Conservation (phyloP, 257 asterid genomes). For the Apocynum venetum region DNA sequence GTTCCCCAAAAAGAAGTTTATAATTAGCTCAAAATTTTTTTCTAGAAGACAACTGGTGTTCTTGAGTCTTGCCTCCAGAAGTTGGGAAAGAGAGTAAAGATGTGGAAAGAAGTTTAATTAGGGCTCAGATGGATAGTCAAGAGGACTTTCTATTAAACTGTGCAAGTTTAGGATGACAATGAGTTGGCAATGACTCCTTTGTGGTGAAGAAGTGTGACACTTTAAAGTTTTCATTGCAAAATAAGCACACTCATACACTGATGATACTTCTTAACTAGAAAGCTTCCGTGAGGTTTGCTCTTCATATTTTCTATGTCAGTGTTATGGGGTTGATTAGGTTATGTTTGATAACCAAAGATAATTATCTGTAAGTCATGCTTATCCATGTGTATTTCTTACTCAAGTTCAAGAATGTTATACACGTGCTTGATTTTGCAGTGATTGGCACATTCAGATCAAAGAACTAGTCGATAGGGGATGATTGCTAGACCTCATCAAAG, state of each 20-base stretch:
- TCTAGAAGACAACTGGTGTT: background rate
- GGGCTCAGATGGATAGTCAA: no score
- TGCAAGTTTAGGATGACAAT: background rate
- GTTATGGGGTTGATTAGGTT: no score
- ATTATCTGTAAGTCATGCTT: no score
- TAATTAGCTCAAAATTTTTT: background rate
- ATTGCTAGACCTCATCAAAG: background rate
- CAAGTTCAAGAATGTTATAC: background rate
- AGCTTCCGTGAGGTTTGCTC: no score
- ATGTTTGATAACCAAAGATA: no score
- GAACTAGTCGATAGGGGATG: background rate
- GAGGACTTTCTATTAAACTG: no score
- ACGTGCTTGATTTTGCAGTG: background rate
- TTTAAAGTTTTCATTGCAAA: no score
- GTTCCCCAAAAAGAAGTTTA: background rate
- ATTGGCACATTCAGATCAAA: background rate
- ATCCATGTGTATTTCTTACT: background rate
- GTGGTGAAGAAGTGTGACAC: no score
- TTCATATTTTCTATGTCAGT: no score
- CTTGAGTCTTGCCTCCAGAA: background rate
- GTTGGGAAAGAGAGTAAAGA: background rate
- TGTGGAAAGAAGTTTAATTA: background rate
- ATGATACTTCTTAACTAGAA: no score
- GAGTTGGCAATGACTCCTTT: no score
- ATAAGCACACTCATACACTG: no score